These are phyloP conservation scores for Syzygium oleosum DNA, from an alignment of 345 rosid species.

Conservation along the genomic window DNA sequence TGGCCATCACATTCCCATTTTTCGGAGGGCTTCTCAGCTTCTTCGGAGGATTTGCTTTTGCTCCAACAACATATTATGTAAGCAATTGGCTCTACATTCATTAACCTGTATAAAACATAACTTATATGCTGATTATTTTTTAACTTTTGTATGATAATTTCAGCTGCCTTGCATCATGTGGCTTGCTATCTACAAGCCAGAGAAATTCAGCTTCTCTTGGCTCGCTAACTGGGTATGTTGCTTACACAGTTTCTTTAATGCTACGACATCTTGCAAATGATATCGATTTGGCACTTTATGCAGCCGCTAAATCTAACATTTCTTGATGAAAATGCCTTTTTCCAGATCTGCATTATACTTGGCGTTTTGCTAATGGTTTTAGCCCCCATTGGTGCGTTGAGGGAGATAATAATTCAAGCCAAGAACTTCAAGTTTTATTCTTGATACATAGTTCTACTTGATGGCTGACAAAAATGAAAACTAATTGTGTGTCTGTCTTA, in stretches of 20 bases:
- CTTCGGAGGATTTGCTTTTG: conserved; percentile 82
- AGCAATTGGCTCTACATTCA: background rate
- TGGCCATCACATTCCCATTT: conserved; percentile 52
- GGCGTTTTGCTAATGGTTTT: conserved; percentile 34
- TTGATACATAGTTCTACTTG: background rate
- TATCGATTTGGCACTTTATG: background rate
- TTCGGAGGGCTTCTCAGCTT: conserved; percentile 72
- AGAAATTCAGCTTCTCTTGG: conserved; percentile 61
- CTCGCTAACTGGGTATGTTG: conserved; percentile 46
- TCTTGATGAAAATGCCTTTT: background rate
- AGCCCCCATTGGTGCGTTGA: conserved; percentile 40
- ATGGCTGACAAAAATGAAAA: background rate
- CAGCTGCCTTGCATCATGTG: conserved; percentile 84
- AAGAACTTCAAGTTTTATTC: conserved; percentile 37
- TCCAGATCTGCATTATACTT: conserved; percentile 32
- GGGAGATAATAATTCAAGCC: conserved; percentile 29
- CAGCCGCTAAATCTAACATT: background rate
- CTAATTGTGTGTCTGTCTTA: background rate
- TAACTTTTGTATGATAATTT: background rate
- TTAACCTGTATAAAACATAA: background rate
- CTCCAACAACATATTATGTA: conserved; percentile 68
- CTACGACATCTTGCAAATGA: background rate
- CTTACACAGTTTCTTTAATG: background rate
- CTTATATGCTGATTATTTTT: no score
- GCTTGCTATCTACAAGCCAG: conserved; percentile 59